Conservation (phyloP, 2,329 filamentous ascomycete genomes). For the Cordyceps militaris region DNA sequence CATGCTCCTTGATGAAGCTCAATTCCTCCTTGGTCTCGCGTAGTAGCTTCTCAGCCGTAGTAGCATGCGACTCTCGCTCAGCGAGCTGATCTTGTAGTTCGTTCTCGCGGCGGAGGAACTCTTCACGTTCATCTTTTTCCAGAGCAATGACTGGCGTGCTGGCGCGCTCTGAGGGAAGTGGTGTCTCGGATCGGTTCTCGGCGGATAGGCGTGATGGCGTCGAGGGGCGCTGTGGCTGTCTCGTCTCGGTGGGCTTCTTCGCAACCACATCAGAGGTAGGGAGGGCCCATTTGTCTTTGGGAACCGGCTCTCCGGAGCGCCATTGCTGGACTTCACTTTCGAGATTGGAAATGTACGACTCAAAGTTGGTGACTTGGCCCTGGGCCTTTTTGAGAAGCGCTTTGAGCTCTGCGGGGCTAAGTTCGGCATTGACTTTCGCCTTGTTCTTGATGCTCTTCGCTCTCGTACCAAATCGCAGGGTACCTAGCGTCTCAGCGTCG, state of each 20-base stretch:
- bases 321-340: constrained; percentile 82
- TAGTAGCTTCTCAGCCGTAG: constrained; percentile 70
- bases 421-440: constrained; percentile 97
- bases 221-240: constrained; percentile 41
- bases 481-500: constrained; percentile 88
- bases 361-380: constrained; percentile 79
- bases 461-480: constrained; percentile 86
- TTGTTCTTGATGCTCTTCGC: constrained; percentile 99
- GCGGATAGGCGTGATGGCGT: constrained; percentile 43
- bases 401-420: constrained; percentile 94
- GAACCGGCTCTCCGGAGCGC: constrained; percentile 81
- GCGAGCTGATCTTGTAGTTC: constrained; percentile 94
- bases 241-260: constrained; percentile 32
- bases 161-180: constrained; percentile 67
- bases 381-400: constrained; percentile 87
- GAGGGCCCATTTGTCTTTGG: constrained; percentile 80
- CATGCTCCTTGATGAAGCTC: constrained; percentile 74
- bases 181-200: constrained; percentile 57
- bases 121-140: constrained; percentile 94
- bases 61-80: constrained; percentile 80
- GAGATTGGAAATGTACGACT: constrained; percentile 74
- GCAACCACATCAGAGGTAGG: constrained; percentile 41
- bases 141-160: constrained; percentile 81
- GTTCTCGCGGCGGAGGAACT: constrained; percentile 91
- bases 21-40: constrained; percentile 83